Base-by-base conservation (phyloP, 768 basidiomycete genomes). In the Lactarius quietus region DNA sequence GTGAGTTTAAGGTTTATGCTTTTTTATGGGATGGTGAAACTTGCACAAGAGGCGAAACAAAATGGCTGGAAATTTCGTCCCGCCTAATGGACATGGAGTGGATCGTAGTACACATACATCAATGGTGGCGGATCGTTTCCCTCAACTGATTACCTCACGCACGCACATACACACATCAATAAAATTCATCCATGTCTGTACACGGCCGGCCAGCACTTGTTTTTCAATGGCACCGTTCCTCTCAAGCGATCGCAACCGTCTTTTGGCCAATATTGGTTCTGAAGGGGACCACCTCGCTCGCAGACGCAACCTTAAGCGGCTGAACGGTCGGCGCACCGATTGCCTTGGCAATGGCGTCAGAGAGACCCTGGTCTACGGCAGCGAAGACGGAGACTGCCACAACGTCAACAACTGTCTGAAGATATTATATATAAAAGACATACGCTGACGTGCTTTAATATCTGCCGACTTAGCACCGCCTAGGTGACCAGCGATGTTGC, bases 291-390 rank as follows among this genome's bases (percentile, higher is more conserved):
- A 84, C 86, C 73, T 86, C 83, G 3, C 72, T 57, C 1, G 87
- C 89, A 18, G 88, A 75, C 75, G 85, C 86, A 70, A 85, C 84
- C 63, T 78, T 69, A 59, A 92, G 78, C 15, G 91, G 89, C 59
- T 75, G 68, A n/a, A 86, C 87, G 3, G 76, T 71, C 2, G 84
- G 78, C 56, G 83, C 79, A 48, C 86, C 86, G 59, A 95, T 81
- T 3, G 85, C 90, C 70, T 82, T 83, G n/a, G 92, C 92, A 69
- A 98, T 81, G 66, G 89, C 83, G 75, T 91, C 85, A 5, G 86
- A 87, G 39, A 95, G 79, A 14, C 77, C 80, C 72, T 91, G 88
- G 74, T 89, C 84, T 63, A 97, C 86, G 58, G 84, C 85, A 48
- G 90, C 87, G 51, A 65, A 61, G 26, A 65, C 59, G 31, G 64